Evolutionary conservation across 2,329 filamentous ascomycete species (phyloP).

Genomic region (Aspergillus alliaceus): DNA sequence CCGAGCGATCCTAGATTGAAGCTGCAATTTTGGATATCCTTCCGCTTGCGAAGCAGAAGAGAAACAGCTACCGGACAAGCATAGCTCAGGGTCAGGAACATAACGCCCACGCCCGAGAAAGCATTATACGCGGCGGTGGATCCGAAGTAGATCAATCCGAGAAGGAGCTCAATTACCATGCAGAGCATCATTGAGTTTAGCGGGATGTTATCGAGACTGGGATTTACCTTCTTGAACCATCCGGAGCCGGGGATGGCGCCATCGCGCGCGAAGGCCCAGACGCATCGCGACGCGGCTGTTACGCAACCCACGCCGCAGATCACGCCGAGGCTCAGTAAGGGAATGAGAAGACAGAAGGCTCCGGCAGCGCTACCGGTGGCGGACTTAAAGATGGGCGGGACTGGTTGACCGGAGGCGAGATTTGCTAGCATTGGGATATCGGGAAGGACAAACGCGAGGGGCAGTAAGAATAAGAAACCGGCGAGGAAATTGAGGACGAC

Average conservation of each 20-base stretch:
- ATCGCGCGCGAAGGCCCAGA: constrained; percentile 72
- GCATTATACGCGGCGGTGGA: constrained; percentile 73
- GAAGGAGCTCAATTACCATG: constrained; percentile 65
- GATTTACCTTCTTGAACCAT: constrained; percentile 65
- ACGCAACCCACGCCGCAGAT: constrained; percentile 70
- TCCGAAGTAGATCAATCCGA: constrained; percentile 79
- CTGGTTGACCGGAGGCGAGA: constrained; percentile 70
- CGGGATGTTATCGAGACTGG: constrained; percentile 65
- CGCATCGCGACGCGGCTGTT: constrained; percentile 69
- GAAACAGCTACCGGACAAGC: constrained; percentile 66
- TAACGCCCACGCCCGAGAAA: constrained; percentile 78
- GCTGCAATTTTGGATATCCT: constrained; percentile 49
- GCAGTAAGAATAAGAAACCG: constrained; percentile 66
- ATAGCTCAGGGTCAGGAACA: constrained; percentile 71
- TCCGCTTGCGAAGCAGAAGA: constrained; percentile 57
- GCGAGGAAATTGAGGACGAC: constrained; percentile 65
- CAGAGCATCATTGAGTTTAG: constrained; percentile 68
- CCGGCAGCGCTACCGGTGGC: constrained; percentile 69
- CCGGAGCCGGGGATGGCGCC: constrained; percentile 68
- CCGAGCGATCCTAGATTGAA: constrained; percentile 62
- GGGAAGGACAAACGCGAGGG: constrained; percentile 72
- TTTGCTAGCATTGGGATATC: constrained; percentile 61
- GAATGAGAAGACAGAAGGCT: constrained; percentile 70
- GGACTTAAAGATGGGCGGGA: constrained; percentile 70
- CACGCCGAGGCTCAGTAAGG: constrained; percentile 68